phyloP scores from a whole-genome alignment of 352 stramenopile genomes.

The Pythium dissimile region DNA sequence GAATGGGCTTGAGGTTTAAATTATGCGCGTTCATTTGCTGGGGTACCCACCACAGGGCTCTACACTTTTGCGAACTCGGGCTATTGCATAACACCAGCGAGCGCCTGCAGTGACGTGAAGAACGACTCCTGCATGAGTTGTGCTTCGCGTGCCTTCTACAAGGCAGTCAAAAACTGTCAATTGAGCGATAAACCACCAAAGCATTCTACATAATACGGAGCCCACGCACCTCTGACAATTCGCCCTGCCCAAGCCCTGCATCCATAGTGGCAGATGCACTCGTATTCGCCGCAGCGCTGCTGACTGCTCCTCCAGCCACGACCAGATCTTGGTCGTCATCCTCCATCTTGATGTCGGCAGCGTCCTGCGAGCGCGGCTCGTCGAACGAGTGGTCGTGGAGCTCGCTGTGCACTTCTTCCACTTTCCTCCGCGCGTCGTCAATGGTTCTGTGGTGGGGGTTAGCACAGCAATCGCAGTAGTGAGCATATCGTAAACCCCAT shows the following conservation, averaged over 20 bases:
- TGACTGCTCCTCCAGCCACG: neutral
- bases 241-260: neutral
- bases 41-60: too few species aligned
- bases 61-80: conserved; percentile 1
- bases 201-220: neutral
- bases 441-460: conserved; percentile 41
- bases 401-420: conserved; percentile 58
- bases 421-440: conserved; percentile 53
- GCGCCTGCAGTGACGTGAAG: conserved; percentile 51
- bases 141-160: conserved; percentile 42
- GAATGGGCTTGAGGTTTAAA: too few species aligned
- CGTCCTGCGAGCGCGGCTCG: conserved; percentile 27
- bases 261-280: too few species aligned
- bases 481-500: too few species aligned
- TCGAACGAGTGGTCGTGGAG: conserved; percentile 49
- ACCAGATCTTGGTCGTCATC: conserved; percentile 20
- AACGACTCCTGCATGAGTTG: conserved; percentile 64
- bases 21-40: too few species aligned
- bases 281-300: neutral
- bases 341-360: conserved; percentile 50
- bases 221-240: conserved; percentile 9
- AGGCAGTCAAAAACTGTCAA: neutral
- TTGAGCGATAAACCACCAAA: neutral
- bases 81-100: conserved; percentile 31
- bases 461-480: too few species aligned